Conservation (phyloP, 1,284 basidiomycete species). For the Rugosomyces carneus region DNA sequence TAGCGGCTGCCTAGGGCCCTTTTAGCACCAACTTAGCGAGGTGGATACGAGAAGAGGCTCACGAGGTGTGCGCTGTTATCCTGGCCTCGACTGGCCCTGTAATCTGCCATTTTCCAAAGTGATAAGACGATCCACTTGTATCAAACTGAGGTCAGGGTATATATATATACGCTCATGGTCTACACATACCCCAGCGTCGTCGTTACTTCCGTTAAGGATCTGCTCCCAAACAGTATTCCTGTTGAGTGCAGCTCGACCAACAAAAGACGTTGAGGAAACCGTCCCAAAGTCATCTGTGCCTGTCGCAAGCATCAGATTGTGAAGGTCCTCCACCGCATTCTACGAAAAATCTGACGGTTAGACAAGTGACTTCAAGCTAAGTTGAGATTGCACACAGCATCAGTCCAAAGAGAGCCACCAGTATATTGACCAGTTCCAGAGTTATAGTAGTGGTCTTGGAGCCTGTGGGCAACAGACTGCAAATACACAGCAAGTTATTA, state of each 20-base stretch:
- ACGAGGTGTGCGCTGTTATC: slow-evolving; percentile 33
- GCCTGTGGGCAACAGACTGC: slow-evolving; percentile 34
- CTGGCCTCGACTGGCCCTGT: slow-evolving; percentile 33
- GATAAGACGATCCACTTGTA: slow-evolving; percentile 45
- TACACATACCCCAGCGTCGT: slow-evolving; percentile 40
- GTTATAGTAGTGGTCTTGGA: slow-evolving; percentile 40
- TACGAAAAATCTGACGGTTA: background rate
- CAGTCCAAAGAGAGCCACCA: slow-evolving; percentile 44
- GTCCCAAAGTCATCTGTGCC: slow-evolving; percentile 31
- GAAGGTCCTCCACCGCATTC: slow-evolving; percentile 51
- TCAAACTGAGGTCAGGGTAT: background rate
- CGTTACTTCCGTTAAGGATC: slow-evolving; percentile 40
- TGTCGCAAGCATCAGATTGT: slow-evolving; percentile 46
- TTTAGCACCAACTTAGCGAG: background rate
- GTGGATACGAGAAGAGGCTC: slow-evolving; percentile 6
- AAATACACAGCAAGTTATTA: background rate
- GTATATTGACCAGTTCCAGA: slow-evolving; percentile 32
- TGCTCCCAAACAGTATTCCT: slow-evolving; percentile 34
- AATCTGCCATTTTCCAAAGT: slow-evolving; percentile 50
- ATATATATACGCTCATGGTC: background rate
- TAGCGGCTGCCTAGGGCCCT: slow-evolving; percentile 31
- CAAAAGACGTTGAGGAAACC: slow-evolving; percentile 36
- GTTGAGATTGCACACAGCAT: slow-evolving; percentile 37
- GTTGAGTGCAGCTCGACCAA: slow-evolving; percentile 36
- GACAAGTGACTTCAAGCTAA: background rate